Base-by-base conservation (phyloP, 192 early-diverging fungal genomes). In the Podila minutissima region DNA sequence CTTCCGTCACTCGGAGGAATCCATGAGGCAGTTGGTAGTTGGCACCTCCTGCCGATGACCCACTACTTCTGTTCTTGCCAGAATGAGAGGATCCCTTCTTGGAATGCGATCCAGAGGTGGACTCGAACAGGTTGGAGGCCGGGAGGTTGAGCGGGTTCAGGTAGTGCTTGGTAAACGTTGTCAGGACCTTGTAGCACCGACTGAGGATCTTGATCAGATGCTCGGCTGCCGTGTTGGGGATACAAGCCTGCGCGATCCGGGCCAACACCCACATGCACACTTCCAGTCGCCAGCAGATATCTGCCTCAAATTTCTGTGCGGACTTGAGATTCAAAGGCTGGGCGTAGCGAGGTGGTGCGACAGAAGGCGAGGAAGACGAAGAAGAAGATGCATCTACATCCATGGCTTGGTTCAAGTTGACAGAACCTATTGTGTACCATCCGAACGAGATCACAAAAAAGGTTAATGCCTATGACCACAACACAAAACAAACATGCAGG, bases 171-270 rank as follows among this genome's bases (percentile, higher is more conserved):
- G 83, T 82, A 29, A 90, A 59, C 19, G 82, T 63, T 11, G 78
- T 48, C 33, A 90, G 55, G 17, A 82, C 78, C 62, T 83, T 88
- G 69, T 89, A 91, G 29, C 82, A 77, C 67, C 84, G 84, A 31
- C 73, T 69, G 10, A 91, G 72, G 6, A 75, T 78, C 37, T 85
- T 78, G 29, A 91, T 84, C 31, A 90, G 69, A 59, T 81, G 67
- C 64, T 89, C 89, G 10, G 88, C 82, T 2, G 83, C 66, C 2
- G 74, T 9, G n/a, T 70, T 78, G 9, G 66, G 64, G 10, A 90
- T 81, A 22, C 59, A 73, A 0, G 90, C 69, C 46, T 83, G 76
- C 12, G 81, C 74, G 11, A 91, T 69, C 46, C 84, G 75, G 20
- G 82, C 83, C 19, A 85, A 33, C 7, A 86, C 66, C 37, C 70